Conservation (phyloP, 2,329 filamentous ascomycete genomes). For the Lachnellula arida region DNA sequence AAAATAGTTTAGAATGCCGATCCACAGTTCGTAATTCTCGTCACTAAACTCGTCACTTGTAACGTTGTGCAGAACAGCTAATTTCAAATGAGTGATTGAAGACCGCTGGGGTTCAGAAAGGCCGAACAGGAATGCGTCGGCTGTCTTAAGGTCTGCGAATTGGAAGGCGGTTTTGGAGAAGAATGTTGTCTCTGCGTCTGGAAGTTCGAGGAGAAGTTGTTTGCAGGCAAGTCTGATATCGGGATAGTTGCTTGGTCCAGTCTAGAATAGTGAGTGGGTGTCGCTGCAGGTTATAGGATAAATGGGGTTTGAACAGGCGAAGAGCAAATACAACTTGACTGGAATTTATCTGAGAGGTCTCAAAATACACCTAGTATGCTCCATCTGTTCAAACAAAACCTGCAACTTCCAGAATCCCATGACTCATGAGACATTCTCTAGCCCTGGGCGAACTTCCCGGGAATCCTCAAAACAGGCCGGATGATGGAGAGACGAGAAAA, state of each 20-base stretch:
- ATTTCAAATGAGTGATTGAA: constrained; percentile 16
- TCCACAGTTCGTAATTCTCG: constrained; percentile 3
- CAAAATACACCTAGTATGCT: no score
- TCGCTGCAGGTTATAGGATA: background rate
- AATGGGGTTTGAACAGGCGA: no score
- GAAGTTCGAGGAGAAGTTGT: constrained; percentile 16
- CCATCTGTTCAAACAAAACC: no score
- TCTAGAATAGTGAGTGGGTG: background rate
- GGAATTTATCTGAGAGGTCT: no score
- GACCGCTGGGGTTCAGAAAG: constrained; percentile 12
- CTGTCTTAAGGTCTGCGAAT: constrained; percentile 13
- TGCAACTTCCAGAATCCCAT: background rate
- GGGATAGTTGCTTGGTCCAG: background rate
- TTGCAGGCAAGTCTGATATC: constrained; percentile 16
- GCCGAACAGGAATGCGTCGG: constrained; percentile 17
- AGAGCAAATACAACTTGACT: no score
- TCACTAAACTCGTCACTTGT: no score
- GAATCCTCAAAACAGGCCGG: background rate
- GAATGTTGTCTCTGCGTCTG: constrained; percentile 3
- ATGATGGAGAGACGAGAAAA: background rate
- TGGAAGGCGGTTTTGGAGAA: constrained; percentile 19
- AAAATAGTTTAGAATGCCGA: constrained; percentile 18
- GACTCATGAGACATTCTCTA: background rate
- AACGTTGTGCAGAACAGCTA: constrained; percentile 9
- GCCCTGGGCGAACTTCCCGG: no score